phyloP scores from a whole-genome alignment of 345 rosid genomes.

The Ricinus communis region DNA sequence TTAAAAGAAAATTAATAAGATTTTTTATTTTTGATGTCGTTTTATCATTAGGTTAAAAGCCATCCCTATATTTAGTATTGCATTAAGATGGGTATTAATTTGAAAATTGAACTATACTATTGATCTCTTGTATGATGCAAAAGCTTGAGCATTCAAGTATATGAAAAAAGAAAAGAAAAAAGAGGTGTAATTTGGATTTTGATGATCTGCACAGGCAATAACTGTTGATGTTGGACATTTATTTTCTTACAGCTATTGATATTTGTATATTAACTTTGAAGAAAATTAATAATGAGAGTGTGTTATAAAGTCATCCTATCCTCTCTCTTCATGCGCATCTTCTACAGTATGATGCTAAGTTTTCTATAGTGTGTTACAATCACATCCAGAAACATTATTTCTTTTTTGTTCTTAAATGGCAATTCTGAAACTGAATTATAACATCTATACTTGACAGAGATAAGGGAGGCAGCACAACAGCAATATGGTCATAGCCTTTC shows the following conservation, averaged over 20 bases:
- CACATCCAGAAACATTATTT: too few species aligned
- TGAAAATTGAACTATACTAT: too few species aligned
- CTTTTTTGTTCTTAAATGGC: too few species aligned
- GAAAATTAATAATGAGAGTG: not conserved
- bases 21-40: too few species aligned
- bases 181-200: not conserved
- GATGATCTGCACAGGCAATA: not conserved
- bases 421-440: slow-evolving; percentile 14
- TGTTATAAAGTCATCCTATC: not conserved
- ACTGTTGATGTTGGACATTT: not conserved
- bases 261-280: not conserved
- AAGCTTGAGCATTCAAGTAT: too few species aligned
- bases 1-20: too few species aligned
- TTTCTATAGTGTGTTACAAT: not conserved
- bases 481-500: not conserved
- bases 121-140: too few species aligned
- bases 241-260: not conserved
- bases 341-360: slow-evolving; percentile 14
- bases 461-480: not conserved
- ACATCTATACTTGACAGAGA: not conserved
- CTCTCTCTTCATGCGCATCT: slow-evolving; percentile 12
- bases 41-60: too few species aligned
- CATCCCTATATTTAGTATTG: too few species aligned
- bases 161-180: not conserved
- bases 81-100: not conserved